Base-by-base conservation (phyloP, 495 filamentous ascomycete genomes). In the Aspergillus nidulans region DNA sequence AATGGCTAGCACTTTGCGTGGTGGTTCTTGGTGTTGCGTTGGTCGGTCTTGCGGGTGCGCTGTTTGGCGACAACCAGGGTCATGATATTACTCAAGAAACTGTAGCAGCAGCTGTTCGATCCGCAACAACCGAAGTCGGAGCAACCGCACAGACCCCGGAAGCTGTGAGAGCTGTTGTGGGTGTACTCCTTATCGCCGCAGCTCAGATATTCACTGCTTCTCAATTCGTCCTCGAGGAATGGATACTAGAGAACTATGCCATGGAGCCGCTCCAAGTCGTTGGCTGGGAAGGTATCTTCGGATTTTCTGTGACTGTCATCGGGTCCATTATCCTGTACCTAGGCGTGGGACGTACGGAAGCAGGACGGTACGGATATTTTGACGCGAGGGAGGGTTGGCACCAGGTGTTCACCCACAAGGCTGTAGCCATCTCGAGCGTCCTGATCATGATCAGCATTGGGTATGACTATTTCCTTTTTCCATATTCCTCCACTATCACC, bases 361-460 rank as follows among this genome's bases (percentile, higher is more conserved):
- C 82, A 1, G 91, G 92, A 1, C 76, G 77, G 34, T 81, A 87
- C 60, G 92, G 92, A 25, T 92, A 91, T 63, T 98, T 97, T 63
- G 91, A 98, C 69, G 82, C 88, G 57, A 81, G 81, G 10, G 90
- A 96, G 63, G 95, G 91, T 2, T 88, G 87, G 78, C 74, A 80
- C 24, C 80, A 98, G 71, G 80, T 98, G 56, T 79, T 81, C 2
- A 67, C 81, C 20, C 83, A 95, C 65, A 77, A 72, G n/a, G 61
- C 79, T 1, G 83, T 98, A 49, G 82, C 83, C 24, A 59, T 92
- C 0, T 86, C 87, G 6, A 92, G 88, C 46, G 21, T 97, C 15
- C 65, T 92, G 38, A 97, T 97, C 58, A 98, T 98, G 94, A 82
- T 98, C 61, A 92, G 87, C 65, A 97, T 98, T 64, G 91, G 91